These are phyloP conservation scores for Rosa lucieae DNA, from an alignment of 306 rosid species.

Conservation along the genomic window DNA sequence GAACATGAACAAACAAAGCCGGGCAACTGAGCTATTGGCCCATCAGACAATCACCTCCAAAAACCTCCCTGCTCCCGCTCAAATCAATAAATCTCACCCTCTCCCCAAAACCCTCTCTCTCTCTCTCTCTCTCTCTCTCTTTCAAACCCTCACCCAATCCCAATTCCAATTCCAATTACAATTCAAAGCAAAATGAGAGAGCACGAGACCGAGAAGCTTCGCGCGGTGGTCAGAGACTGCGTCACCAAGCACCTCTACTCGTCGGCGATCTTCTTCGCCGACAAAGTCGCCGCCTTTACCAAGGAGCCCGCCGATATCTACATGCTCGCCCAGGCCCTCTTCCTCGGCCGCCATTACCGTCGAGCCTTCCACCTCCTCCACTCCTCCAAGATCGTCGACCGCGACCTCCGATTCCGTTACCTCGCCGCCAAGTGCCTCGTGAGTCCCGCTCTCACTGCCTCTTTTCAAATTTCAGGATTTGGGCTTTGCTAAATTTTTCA, in stretches of 20 bases:
- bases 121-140: background rate
- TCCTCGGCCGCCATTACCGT: constrained; percentile 92
- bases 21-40: too few relatives aligned
- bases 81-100: too few relatives aligned
- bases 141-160: background rate
- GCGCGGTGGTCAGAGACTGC: constrained; percentile 91
- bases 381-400: constrained; percentile 84
- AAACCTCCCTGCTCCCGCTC: too few relatives aligned
- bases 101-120: too few relatives aligned
- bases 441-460: background rate
- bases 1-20: too few relatives aligned
- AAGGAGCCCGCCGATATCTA: constrained; percentile 90
- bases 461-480: background rate
- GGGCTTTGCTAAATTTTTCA: background rate
- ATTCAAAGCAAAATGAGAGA: constrained; percentile 53
- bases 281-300: constrained; percentile 85
- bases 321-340: constrained; percentile 97
- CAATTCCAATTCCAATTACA: background rate
- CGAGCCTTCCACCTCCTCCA: constrained; percentile 93
- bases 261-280: constrained; percentile 95
- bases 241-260: constrained; percentile 92
- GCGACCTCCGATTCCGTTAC: constrained; percentile 91
- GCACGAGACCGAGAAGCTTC: constrained; percentile 85
- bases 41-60: too few relatives aligned
- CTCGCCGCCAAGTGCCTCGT: constrained; percentile 97